Conservation (phyloP, 441 rosid genomes). For the Breynia disticha region DNA sequence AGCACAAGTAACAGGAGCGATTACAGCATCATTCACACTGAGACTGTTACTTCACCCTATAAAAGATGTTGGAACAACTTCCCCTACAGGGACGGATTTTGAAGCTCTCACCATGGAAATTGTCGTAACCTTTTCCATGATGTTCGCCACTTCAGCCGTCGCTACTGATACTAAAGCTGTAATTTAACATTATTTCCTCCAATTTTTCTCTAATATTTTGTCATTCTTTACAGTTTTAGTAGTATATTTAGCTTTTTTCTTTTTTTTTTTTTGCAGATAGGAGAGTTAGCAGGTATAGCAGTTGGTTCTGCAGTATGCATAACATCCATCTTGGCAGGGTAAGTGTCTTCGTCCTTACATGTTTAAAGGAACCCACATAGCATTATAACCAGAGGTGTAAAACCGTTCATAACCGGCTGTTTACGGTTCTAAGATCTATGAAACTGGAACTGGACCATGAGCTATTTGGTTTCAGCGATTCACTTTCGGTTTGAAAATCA, state of each 20-base stretch:
- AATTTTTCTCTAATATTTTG: background rate
- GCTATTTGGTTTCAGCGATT: too few species aligned
- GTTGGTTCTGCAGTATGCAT: constrained; percentile 61
- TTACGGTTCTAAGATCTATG: too few species aligned
- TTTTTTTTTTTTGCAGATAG: constrained; percentile 25
- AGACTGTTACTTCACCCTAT: constrained; percentile 36
- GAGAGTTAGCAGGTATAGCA: constrained; percentile 61
- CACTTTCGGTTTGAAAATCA: too few species aligned
- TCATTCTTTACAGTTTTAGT: background rate
- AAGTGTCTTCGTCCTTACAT: constrained; percentile 8
- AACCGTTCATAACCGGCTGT: too few species aligned
- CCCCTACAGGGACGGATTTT: constrained; percentile 41
- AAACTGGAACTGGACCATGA: too few species aligned
- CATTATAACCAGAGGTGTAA: too few species aligned
- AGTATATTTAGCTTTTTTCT: background rate
- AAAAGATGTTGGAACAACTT: constrained; percentile 33
- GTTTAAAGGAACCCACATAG: background rate
- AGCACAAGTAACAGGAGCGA: constrained; percentile 46
- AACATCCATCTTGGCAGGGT: constrained; percentile 59
- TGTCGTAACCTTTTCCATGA: constrained; percentile 51
- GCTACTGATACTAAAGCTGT: constrained; percentile 59
- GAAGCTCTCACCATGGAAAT: constrained; percentile 54
- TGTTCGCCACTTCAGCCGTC: constrained; percentile 54
- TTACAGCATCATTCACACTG: constrained; percentile 32
- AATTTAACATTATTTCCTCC: constrained; percentile 6